Base-by-base conservation (phyloP, 306 rosid species). In the Trifolium pratense region DNA sequence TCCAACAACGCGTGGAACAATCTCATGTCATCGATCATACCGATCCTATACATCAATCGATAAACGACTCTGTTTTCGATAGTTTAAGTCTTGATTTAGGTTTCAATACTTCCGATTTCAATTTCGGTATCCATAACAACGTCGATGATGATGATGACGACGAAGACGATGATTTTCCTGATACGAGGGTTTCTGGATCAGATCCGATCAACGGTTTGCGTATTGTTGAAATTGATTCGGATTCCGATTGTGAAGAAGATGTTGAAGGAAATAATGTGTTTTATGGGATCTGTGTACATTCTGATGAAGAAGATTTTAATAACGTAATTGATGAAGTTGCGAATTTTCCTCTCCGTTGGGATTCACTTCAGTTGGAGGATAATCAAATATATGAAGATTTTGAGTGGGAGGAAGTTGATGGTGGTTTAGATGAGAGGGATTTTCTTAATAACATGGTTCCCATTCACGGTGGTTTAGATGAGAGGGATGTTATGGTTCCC, bases 321-420 rank as follows among this genome's bases (percentile, higher is more conserved):
- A 59, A 59, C 63, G 87, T 68, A 51, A 32, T 70, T 18, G 97
- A 85, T 15, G 90, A 82, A 65, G 86, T 75, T 36, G 55, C 84
- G 0, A 81, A 58, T 70, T 74, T 87, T 26, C 88, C 88, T 46
- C 83, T 90, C 1, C 73, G 86, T 55, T 88, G 92, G 96, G 94
- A 90, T 77, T 80, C 96, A 4, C 86, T 92, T 40, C 85, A 83
- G 2, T 62, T 92, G 78, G 94, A 92, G 9, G 92, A 92, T 48
- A 78, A 65, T 49, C 81, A 36, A 86, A 81, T 12, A 71, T 79
- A 68, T 31, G 97, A 86, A 8, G 94, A 90, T 70, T 92, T 90
- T 21, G 98, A 90, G 85, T 92, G 96, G 98, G 98, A 92, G 68
- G 96, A 92, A 71, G 89, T 92, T 5, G 92, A 89, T 37, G 88